Evolutionary conservation across 352 stramenopile genomes (phyloP), one percentile per base, ranked within the genome.

Genomic region (Pythium chondricola): DNA sequence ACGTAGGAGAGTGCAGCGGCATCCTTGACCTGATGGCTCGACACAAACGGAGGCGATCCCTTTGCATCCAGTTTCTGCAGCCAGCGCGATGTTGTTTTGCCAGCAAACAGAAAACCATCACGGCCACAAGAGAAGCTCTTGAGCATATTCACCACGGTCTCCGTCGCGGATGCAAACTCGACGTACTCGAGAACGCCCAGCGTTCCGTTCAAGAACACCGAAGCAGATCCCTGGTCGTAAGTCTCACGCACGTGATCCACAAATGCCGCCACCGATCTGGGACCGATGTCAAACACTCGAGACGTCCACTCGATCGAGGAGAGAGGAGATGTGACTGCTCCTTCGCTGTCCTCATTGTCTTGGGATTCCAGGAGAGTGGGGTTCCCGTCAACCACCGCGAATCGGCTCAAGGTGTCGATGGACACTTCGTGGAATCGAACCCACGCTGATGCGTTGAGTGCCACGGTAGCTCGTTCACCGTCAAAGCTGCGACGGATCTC

Each of bases 251-350:
- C 35, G 4, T 58, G 8, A 1, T 48, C 33, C 9, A 65, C n/a
- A 17, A 89, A 57, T 2, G 61, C 22, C 4, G 63, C 5, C 35
- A 70, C 80, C 1, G 78, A 83, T 6, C 53, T 52, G 2, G 78
- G 71, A 1, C 78, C 78, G 21, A 89, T 45, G 29, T 89, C 78
- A 36, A 85, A 76, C n/a, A 67, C 68, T 9, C 74, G 69, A 18
- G 61, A 65, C 6, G 64, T 85, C 74, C 78, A 89, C 21, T 87
- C 74, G 13, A 72, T 48, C 24, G 7, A 20, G 2, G 25, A 32
- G 11, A 41, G 26, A 27, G 24, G 14, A 2, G 45, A 14, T 3
- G 36, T 37, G 2, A 11, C 22, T 3, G 13, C 31, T 5, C 24
- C 1, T 8, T 61, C 45, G 3, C 52, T 52, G 29, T 20, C n/a